phyloP scores from a whole-genome alignment of 2,329 filamentous ascomycete genomes.

The Orbilia ellipsospora region DNA sequence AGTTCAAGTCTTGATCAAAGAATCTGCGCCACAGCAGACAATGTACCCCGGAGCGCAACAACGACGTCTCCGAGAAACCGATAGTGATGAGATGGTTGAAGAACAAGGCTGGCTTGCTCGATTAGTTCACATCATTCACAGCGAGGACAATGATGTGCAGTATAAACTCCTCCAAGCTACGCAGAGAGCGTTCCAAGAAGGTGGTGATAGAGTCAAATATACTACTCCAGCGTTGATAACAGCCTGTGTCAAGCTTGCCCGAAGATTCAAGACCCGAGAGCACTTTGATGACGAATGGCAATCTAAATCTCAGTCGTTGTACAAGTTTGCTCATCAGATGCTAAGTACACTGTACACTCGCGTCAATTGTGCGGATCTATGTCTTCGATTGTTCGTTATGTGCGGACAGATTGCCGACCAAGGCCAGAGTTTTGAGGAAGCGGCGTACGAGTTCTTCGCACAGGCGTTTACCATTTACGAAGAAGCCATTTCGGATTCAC shows the following conservation, averaged over 20 bases:
- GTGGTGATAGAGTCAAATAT: slow-evolving; percentile 94
- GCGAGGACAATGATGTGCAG: slow-evolving; percentile 88
- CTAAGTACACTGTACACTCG: slow-evolving; percentile 88
- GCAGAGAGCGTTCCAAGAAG: slow-evolving; percentile 86
- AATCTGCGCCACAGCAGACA: slow-evolving; percentile 80
- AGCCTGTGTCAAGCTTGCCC: slow-evolving; percentile 86
- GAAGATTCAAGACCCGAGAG: slow-evolving; percentile 87
- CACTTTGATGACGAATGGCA: slow-evolving; percentile 80
- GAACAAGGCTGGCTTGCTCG: slow-evolving; percentile 97
- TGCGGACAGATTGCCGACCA: slow-evolving; percentile 94
- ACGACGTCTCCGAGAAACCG: slow-evolving; percentile 69
- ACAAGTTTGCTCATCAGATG: slow-evolving; percentile 93
- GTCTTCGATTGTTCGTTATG: slow-evolving; percentile 86
- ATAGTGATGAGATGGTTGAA: slow-evolving; percentile 97
- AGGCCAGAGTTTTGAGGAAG: slow-evolving; percentile 85
- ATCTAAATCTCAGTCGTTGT: slow-evolving; percentile 80
- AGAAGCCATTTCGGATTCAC: slow-evolving; percentile 92
- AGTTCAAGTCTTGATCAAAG: slow-evolving; percentile 89
- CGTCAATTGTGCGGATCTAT: slow-evolving; percentile 86
- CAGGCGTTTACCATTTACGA: slow-evolving; percentile 99
- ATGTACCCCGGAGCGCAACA: slow-evolving; percentile 86
- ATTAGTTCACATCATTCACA: slow-evolving; percentile 86
- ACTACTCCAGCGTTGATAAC: slow-evolving; percentile 94
- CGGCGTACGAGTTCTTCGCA: slow-evolving; percentile 97
- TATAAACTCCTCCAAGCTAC: slow-evolving; percentile 91